Evolutionary conservation across 257 asterid genomes (phyloP).

Genomic region (Nicotiana paniculata): DNA sequence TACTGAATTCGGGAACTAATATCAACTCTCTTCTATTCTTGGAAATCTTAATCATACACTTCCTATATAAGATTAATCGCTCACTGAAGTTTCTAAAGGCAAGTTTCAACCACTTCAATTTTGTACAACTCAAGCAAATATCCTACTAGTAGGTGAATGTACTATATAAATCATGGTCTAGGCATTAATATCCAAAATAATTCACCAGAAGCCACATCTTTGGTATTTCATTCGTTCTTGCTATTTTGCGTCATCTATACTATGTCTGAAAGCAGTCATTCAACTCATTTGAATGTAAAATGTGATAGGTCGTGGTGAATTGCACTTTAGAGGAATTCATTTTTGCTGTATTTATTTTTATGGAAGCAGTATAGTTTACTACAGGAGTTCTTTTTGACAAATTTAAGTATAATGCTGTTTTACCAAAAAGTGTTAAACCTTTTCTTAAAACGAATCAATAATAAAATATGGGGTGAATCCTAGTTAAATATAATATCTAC

Average conservation of each 20-base stretch:
- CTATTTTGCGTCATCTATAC: not conserved
- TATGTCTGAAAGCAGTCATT: not conserved
- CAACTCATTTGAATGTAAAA: not conserved
- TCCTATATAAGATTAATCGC: not conserved
- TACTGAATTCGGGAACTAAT: not conserved
- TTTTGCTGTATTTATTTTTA: not conserved
- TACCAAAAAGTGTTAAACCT: no score
- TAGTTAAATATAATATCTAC: no score
- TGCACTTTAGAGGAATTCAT: not conserved
- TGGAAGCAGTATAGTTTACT: not conserved
- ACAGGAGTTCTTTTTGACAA: not conserved
- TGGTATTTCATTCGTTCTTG: not conserved
- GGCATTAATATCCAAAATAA: not conserved
- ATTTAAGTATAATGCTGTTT: not conserved
- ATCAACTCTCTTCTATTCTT: not conserved
- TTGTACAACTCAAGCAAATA: not conserved
- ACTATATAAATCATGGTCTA: not conserved
- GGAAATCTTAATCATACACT: not conserved
- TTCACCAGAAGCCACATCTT: not conserved
- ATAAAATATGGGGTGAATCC: no score
- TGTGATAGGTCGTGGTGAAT: not conserved
- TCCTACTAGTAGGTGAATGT: not conserved
- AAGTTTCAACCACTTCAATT: not conserved
- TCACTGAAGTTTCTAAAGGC: not conserved
- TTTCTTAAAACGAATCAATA: no score